These are phyloP conservation scores for Solanum lignicaule DNA, from an alignment of 257 asterid genomes.

Conservation along the genomic window DNA sequence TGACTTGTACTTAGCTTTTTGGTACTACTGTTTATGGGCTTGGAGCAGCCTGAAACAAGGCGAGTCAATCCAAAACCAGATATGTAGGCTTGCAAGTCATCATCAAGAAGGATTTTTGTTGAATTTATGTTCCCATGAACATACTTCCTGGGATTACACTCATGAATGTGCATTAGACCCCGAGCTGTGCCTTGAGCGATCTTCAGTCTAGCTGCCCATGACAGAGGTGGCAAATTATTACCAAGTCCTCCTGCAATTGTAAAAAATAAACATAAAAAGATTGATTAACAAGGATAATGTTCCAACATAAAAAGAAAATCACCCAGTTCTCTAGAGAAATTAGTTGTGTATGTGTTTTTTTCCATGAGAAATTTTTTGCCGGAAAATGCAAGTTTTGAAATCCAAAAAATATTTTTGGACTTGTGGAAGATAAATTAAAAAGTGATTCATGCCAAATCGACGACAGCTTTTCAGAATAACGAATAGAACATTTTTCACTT, in stretches of 20 bases:
- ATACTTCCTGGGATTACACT: slow-evolving; percentile 63
- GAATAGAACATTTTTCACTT: not conserved
- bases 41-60: slow-evolving; percentile 34
- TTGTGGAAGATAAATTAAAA: not conserved
- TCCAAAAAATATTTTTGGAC: not conserved
- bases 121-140: slow-evolving; percentile 75
- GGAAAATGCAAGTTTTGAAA: not conserved
- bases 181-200: slow-evolving; percentile 66
- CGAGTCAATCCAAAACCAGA: slow-evolving; percentile 82
- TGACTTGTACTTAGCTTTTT: slow-evolving; percentile 27
- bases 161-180: slow-evolving; percentile 71
- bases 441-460: not conserved
- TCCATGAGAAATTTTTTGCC: not conserved
- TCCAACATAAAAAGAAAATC: not conserved
- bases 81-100: slow-evolving; percentile 62
- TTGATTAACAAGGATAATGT: not conserved
- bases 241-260: slow-evolving; percentile 53
- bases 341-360: not conserved
- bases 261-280: not conserved
- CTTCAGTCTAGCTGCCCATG: slow-evolving; percentile 62
- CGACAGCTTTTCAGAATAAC: not conserved
- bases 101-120: slow-evolving; percentile 76
- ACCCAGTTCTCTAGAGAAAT: not conserved
- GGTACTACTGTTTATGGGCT: slow-evolving; percentile 22
- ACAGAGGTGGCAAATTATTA: slow-evolving; percentile 37